A percentile compares a stretch with the other conserved stretches of the same genome.
These are phyloP conservation scores for Yamadazyma sp. DNA, from an alignment of 1,139 yeast species.

Conservation along the genomic window DNA sequence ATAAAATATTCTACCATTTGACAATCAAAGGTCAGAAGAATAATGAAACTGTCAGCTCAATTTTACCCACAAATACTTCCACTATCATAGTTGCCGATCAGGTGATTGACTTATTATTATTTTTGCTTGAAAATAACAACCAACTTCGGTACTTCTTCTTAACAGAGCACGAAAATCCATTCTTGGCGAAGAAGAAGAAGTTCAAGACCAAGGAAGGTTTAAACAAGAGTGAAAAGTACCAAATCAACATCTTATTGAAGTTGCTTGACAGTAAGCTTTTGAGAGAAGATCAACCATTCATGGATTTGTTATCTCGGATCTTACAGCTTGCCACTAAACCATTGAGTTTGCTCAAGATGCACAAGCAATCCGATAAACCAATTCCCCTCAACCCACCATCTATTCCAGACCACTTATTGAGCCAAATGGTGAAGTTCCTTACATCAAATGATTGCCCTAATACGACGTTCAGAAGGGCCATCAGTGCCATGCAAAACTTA, in stretches of 20 bases:
- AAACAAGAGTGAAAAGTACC: slow-evolving; percentile 50
- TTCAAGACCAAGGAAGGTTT: slow-evolving; percentile 35
- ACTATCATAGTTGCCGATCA: slow-evolving; percentile 76
- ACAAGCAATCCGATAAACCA: slow-evolving; percentile 14
- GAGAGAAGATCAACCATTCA: slow-evolving; percentile 68
- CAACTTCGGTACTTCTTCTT: slow-evolving; percentile 75
- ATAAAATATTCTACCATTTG: slow-evolving; percentile 62
- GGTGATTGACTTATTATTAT: slow-evolving; percentile 72
- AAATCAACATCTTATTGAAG: slow-evolving; percentile 66
- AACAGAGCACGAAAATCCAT: slow-evolving; percentile 73
- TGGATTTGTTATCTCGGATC: slow-evolving; percentile 75
- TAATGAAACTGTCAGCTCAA: slow-evolving; percentile 18
- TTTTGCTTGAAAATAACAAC: slow-evolving; percentile 65
- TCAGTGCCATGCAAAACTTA: slow-evolving; percentile 80
- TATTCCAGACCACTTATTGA: slow-evolving; percentile 63
- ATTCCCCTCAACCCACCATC: slow-evolving; percentile 55
- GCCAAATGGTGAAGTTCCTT: slow-evolving; percentile 64
- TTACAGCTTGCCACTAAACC: slow-evolving; percentile 79
- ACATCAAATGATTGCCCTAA: slow-evolving; percentile 87
- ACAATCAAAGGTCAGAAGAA: slow-evolving; percentile 32
- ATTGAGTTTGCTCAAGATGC: slow-evolving; percentile 48
- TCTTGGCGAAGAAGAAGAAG: slow-evolving; percentile 45
- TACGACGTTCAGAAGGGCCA: slow-evolving; percentile 80
- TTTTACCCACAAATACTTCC: slow-evolving; percentile 62
- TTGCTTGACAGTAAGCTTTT: slow-evolving; percentile 64